Evolutionary conservation across 495 filamentous ascomycete species (phyloP), one percentile per base, ranked within the genome.

Genomic region (Neurospora discreta): DNA sequence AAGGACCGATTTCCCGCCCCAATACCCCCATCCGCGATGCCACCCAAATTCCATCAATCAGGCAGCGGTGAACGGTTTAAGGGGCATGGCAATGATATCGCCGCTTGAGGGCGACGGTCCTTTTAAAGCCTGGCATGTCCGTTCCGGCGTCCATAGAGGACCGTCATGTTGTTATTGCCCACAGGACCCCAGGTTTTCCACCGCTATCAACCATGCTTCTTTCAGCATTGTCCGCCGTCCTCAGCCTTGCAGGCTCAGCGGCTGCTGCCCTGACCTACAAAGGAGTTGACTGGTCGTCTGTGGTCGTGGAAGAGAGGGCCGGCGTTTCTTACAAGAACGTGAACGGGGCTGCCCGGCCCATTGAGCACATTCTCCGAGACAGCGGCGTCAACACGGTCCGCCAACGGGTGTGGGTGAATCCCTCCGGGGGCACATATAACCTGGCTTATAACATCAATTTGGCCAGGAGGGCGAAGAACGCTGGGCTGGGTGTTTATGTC

Each of bases 251-350:
- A 16, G 69, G 68, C 26, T 65, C 52, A 65, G 78, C 71, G 2
- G 68, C 76, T 58, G 80, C 88, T 16, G 84, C 84, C 26, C 84
- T 93, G 11, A 85, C 85, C 5, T 89, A 89, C 78, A 88, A 86
- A 73, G 90, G 91, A 3, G 89, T 90, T 2, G 91, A 93, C 78
- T 92, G 91, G 85, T 92, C 90, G 5, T 93, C 91, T 0, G 82
- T 91, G 2, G 74, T 87, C 4, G 79, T 93, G 3, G 87, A 90
- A 74, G 91, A 93, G 77, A 82, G 84, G 9, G 79, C 83, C 1
- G 90, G 89, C 1, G 81, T 87, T 67, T 80, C 81, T 0, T 93
- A 90, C 80, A 90, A 87, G 76, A 87, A 85, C 68, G 72, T 80
- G 1, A 82, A 82, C 69, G 89, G 90, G 15, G 78, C 80, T 7